Evolutionary conservation across 2,329 filamentous ascomycete species (phyloP), one percentile per base, ranked within the genome.

Genomic region (Zymoseptoria passerinii): DNA sequence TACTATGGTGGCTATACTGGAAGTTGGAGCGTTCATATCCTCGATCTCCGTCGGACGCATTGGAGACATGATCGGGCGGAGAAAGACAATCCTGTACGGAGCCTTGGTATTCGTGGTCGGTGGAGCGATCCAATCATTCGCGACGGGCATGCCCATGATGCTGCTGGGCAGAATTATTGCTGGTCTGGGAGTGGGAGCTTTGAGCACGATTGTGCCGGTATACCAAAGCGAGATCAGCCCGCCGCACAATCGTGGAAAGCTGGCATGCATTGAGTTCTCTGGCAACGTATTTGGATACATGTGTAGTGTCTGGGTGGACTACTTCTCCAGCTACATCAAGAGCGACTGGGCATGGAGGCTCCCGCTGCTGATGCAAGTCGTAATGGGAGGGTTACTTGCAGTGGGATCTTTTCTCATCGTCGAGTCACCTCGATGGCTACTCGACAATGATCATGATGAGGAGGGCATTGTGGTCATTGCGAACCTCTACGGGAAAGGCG

Each of bases 381-480:
- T 95, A 52, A 97, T 99, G 92, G 94, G 94, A 29, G 83, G 83
- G 50, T 79, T 99, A 53, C 82, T 99, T 35, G 92, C 85, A 8
- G 58, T 91, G 55, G 94, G 94, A 58, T 96, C 91, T 73, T 78
- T 97, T 69, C 79, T 97, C 63, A 97, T 99, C 70, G 94, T 95
- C 65, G 94, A 99, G 77, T 97, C 94, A 27, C 94, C 94, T 50
- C 87, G 92, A 78, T 99, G 94, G 94, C 84, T 99, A 8, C 80
- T 99, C 52, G 94, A 99, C 72, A 96, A 96, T 71, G 94, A 99
- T 67, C 89, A 96, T 69, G 94, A 99, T 70, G 94, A 99, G 73
- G 94, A 99, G 74, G 94, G 94, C 55, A 96, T 99, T 75, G 87
- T 96, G 28, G 94, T 99, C 53, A 97, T 99, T 76, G 94, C 94